Evolutionary conservation across 495 filamentous ascomycete genomes (phyloP).

Genomic region (Xanthoparmelia taractica): DNA sequence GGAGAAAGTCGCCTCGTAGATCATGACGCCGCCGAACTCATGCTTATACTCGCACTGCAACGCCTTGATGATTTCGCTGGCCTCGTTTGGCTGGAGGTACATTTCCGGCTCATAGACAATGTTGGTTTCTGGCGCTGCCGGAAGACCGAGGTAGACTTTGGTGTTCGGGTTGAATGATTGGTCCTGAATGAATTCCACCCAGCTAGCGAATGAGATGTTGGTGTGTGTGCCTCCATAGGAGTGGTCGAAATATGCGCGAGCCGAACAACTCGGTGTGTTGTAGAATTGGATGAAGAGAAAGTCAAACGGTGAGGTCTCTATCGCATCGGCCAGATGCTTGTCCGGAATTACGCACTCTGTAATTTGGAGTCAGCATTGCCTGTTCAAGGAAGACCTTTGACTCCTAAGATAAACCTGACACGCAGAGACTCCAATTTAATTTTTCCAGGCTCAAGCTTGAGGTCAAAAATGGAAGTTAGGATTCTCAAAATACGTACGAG

Average conservation of each 20-base stretch:
- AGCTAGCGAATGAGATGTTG: conserved; percentile 61
- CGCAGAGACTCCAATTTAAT: neutral
- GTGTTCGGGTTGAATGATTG: conserved; percentile 53
- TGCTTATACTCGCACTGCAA: conserved; percentile 43
- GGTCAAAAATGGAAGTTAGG: neutral
- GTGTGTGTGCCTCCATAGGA: conserved; percentile 24
- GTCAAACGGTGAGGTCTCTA: conserved; percentile 49
- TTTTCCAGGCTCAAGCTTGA: neutral
- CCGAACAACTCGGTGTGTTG: conserved; percentile 44
- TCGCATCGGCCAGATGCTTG: conserved; percentile 47
- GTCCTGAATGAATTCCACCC: conserved; percentile 64
- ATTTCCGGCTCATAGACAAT: conserved; percentile 17
- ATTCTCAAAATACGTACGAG: conserved; percentile 28
- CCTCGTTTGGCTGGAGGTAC: conserved; percentile 46
- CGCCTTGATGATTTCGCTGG: conserved; percentile 39
- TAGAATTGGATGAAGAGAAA: conserved; percentile 69
- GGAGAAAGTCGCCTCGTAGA: conserved; percentile 61
- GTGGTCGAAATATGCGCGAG: conserved; percentile 26
- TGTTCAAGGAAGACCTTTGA: neutral
- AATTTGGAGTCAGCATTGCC: neutral
- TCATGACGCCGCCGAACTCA: conserved; percentile 62
- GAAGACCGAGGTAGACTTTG: conserved; percentile 60
- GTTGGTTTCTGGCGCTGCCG: conserved; percentile 40
- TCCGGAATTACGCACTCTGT: conserved; percentile 57
- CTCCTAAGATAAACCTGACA: neutral